Evolutionary conservation across 169 alveolate genomes (phyloP), one percentile per base, ranked within the genome.

Genomic region (Besnoitia besnoiti): DNA sequence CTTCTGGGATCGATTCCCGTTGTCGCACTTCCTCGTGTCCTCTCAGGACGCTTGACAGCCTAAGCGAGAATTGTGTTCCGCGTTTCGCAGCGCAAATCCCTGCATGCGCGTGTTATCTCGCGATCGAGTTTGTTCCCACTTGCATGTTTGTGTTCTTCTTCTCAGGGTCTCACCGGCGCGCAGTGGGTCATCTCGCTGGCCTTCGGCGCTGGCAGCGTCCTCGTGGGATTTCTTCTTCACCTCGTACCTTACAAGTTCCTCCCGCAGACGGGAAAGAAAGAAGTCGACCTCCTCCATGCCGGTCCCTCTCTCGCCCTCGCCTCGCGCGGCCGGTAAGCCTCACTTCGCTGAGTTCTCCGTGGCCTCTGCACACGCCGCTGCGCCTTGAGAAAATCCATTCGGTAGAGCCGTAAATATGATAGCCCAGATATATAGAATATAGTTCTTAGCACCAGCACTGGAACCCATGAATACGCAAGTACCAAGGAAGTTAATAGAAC

Each of bases 141-240:
- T 44, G 76, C 24, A 46, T 19, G 80, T 67, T 40, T n/a, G 77
- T 24, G 37, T 39, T 30, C 8, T 55, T 50, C 14, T n/a, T 16
- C 80, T 0, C 51, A 85, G 90, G 95, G 94, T 10, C 47, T 90
- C 42, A 90, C 95, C 10, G 90, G 80, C 39, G 76, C 8, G 35
- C 95, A 90, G 89, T 90, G 93, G 94, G 39, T 33, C 33, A 62
- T 90, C 49, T 89, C 94, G 33, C 10, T 89, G 35, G 91, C 82
- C 33, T 62, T 89, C 12, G 93, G 93, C 35, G 49, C 59, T 8
- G 95, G 95, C 27, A 37, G 39, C n/a, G 44, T 75, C 80, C 59
- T 84, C 12, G 94, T 89, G 24, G 90, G 77, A 10, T 37, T 35
- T 33, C 89, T 93, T 37, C 80, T 88, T 50, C 75, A 67, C 24